phyloP scores from a whole-genome alignment of 495 filamentous ascomycete genomes.

The Venustampulla echinocandica region DNA sequence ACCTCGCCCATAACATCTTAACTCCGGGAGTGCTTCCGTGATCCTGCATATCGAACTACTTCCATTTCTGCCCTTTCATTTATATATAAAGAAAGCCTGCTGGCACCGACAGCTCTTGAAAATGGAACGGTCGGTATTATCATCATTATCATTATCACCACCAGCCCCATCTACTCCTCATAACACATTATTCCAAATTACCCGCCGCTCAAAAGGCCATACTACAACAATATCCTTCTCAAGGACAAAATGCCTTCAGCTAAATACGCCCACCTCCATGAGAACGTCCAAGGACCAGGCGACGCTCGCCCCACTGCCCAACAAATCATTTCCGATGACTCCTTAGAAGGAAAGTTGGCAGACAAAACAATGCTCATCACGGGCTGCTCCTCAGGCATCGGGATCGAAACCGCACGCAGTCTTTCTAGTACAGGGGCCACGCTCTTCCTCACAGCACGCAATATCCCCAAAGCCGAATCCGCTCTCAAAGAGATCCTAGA shows the following conservation, averaged over 20 bases:
- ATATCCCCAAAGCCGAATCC: conserved; percentile 29
- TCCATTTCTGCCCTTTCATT: too few species aligned
- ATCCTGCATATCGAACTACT: too few species aligned
- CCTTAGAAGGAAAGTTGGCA: conserved; percentile 28
- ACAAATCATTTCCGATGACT: conserved; percentile 44
- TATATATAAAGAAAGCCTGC: too few species aligned
- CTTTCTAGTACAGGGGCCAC: conserved; percentile 38
- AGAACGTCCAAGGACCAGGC: conserved; percentile 35
- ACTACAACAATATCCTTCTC: too few species aligned
- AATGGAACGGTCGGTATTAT: too few species aligned
- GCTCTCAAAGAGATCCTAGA: conserved; percentile 24
- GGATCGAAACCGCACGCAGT: conserved; percentile 40
- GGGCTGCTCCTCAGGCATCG: conserved; percentile 42
- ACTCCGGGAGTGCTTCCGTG: too few species aligned
- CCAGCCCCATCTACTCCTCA: too few species aligned
- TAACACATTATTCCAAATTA: too few species aligned
- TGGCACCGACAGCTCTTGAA: too few species aligned
- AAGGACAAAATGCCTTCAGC: conserved; percentile 19
- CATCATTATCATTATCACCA: too few species aligned
- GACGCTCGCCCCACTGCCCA: conserved; percentile 48
- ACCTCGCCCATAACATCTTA: too few species aligned
- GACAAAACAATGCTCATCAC: conserved; percentile 45
- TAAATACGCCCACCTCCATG: conserved; percentile 20
- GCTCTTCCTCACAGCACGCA: conserved; percentile 35
- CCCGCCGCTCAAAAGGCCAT: too few species aligned